Percentiles rank a stretch among this genome's conserved stretches.
phyloP scores from a whole-genome alignment of 2,329 filamentous ascomycete genomes.

The Penicillium sp. region DNA sequence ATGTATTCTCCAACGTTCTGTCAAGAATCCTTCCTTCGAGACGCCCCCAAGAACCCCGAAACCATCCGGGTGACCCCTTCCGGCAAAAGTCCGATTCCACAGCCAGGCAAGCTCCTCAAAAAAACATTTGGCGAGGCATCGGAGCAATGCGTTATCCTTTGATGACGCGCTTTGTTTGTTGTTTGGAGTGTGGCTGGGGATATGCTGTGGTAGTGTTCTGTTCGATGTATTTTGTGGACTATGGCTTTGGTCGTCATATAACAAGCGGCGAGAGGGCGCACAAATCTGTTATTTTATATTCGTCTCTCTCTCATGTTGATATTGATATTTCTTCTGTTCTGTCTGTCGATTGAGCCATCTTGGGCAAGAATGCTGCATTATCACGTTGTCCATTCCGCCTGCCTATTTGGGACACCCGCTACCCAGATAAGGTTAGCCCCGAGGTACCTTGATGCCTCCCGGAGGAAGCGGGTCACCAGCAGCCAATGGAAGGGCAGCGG shows the following conservation, averaged over 20 bases:
- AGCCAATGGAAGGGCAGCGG: background rate
- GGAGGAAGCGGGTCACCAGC: background rate
- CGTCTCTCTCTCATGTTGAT: background rate
- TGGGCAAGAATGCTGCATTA: background rate
- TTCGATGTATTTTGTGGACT: background rate
- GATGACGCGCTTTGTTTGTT: background rate
- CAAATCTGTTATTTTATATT: background rate
- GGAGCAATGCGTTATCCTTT: background rate
- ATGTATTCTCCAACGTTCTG: background rate
- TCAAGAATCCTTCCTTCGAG: too few species aligned
- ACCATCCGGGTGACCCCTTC: background rate
- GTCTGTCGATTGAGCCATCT: background rate
- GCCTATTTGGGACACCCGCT: background rate
- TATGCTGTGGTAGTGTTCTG: too few species aligned
- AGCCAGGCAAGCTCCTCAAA: background rate
- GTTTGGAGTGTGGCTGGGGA: background rate
- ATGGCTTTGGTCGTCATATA: background rate
- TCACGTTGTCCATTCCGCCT: background rate
- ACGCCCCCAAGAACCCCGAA: background rate
- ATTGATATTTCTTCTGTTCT: background rate
- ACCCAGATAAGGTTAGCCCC: background rate
- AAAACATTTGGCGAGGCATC: too few species aligned
- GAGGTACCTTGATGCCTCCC: background rate
- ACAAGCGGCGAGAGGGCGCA: background rate
- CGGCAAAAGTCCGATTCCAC: background rate